phyloP scores from a whole-genome alignment of 2,329 filamentous ascomycete species.

The Verruconis gallopava region DNA sequence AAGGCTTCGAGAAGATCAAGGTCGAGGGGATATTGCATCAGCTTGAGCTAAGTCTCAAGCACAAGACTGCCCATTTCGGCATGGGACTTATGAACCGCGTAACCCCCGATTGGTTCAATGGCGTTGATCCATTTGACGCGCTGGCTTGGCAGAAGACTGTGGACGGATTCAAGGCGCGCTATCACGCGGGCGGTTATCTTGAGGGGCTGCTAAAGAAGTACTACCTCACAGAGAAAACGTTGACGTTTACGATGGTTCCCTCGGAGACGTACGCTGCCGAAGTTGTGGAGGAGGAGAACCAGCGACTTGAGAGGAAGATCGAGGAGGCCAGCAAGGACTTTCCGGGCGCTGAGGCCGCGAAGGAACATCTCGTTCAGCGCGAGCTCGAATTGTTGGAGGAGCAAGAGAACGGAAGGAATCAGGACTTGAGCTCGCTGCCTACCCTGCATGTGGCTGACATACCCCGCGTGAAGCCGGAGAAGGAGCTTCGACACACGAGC shows the following conservation, averaged over 20 bases:
- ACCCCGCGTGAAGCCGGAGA: conserved; percentile 61
- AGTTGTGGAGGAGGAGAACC: conserved; percentile 62
- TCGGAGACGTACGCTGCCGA: conserved; percentile 62
- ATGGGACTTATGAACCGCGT: conserved; percentile 81
- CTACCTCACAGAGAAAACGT: conserved; percentile 68
- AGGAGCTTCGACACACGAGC: conserved; percentile 47
- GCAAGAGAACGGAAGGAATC: conserved; percentile 70
- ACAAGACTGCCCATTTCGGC: conserved; percentile 93
- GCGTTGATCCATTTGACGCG: conserved; percentile 80
- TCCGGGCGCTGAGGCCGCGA: conserved; percentile 58
- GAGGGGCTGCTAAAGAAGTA: conserved; percentile 83
- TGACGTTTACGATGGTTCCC: conserved; percentile 92
- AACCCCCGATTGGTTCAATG: conserved; percentile 90
- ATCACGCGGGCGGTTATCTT: conserved; percentile 66
- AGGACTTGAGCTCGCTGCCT: conserved; percentile 78
- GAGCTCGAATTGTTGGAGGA: conserved; percentile 71
- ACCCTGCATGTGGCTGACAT: conserved; percentile 85
- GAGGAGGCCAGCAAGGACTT: conserved; percentile 53
- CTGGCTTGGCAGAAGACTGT: conserved; percentile 88
- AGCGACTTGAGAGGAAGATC: conserved; percentile 63
- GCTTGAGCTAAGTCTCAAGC: conserved; percentile 80
- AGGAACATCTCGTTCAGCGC: conserved; percentile 57
- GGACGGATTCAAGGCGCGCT: conserved; percentile 63
- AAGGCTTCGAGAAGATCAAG: conserved; percentile 79
- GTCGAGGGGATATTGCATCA: conserved; percentile 91